phyloP scores from a whole-genome alignment of 306 rosid species.

The Cicer judaicum region DNA sequence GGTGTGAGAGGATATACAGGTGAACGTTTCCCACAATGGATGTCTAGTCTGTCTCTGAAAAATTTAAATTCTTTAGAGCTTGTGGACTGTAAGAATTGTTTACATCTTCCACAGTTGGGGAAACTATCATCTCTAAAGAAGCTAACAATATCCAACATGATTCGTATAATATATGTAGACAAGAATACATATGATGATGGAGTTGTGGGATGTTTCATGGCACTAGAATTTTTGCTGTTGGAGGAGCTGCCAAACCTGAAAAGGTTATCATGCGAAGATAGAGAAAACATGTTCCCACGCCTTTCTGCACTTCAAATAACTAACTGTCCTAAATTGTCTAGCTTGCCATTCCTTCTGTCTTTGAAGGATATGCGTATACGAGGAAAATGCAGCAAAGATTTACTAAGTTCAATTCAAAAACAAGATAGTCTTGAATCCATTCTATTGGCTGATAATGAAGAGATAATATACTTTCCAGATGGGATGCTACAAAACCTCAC shows the following conservation, averaged over 20 bases:
- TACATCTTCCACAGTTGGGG: not conserved
- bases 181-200: conserved; percentile 12
- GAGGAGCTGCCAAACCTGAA: conserved; percentile 19
- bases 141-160: not conserved
- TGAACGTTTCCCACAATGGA: conserved; percentile 21
- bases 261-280: conserved; percentile 33
- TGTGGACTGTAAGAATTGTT: not conserved
- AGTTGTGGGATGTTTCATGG: conserved; percentile 14
- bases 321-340: conserved; percentile 21
- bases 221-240: not conserved
- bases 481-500: conserved; percentile 24
- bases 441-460: not conserved
- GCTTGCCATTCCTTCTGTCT: conserved; percentile 39
- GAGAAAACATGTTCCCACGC: conserved; percentile 19
- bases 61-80: not conserved
- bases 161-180: not conserved
- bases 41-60: not conserved
- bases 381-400: conserved; percentile 3
- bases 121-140: not conserved
- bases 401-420: conserved; percentile 10
- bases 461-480: conserved; percentile 17
- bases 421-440: not conserved
- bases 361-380: not conserved
- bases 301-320: conserved; percentile 1
- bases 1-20: not conserved